These are phyloP conservation scores for Chaetomiaceae sp. DNA, from an alignment of 2,329 filamentous ascomycete species.

Conservation along the genomic window DNA sequence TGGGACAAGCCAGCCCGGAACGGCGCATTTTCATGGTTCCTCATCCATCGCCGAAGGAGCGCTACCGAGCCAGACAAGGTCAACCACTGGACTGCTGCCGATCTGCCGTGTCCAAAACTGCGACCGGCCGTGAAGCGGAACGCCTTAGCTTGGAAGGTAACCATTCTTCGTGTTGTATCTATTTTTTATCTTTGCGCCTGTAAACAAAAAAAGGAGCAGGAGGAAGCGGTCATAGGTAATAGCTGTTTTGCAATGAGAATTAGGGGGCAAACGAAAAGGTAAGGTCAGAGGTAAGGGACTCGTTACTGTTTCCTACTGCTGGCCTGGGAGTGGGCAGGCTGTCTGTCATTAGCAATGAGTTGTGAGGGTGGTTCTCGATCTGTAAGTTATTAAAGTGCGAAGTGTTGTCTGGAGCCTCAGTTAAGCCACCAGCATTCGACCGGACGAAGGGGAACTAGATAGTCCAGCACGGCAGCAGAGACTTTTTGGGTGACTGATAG, in stretches of 20 bases:
- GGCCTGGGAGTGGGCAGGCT: slow-evolving; percentile 17
- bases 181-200: slow-evolving; percentile 7
- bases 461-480: neutral
- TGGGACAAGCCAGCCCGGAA: neutral
- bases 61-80: neutral
- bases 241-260: slow-evolving; percentile 4
- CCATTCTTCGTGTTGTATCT: slow-evolving; percentile 13
- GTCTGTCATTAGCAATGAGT: neutral
- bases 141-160: slow-evolving; percentile 5
- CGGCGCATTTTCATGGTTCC: neutral
- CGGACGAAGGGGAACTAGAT: too few relatives aligned
- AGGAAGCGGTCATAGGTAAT: slow-evolving; percentile 15
- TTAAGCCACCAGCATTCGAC: too few relatives aligned
- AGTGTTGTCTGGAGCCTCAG: too few relatives aligned
- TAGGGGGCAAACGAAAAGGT: slow-evolving; percentile 18
- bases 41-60: neutral
- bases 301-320: slow-evolving; percentile 22
- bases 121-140: neutral
- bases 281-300: slow-evolving; percentile 32
- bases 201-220: slow-evolving; percentile 8
- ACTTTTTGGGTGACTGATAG: neutral
- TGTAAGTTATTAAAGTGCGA: neutral
- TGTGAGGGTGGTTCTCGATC: neutral
- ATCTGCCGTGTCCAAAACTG: neutral
- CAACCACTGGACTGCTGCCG: too few relatives aligned